Evolutionary conservation across 2,329 filamentous ascomycete species (phyloP).

Genomic region (Penicillium sp.): DNA sequence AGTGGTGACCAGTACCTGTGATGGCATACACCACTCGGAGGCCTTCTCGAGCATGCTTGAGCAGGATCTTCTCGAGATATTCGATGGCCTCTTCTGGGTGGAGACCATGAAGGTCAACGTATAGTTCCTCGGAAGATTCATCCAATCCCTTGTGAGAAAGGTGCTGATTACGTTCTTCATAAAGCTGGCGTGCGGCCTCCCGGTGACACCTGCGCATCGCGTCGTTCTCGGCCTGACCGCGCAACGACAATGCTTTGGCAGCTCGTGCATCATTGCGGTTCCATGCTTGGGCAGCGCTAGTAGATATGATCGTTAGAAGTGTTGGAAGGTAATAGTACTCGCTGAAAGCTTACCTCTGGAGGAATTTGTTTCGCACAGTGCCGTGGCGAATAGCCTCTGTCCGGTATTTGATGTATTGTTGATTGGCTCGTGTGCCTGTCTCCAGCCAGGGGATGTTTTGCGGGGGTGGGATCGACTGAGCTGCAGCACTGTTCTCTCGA

Average conservation of each 20-base stretch:
- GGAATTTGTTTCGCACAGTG: slow-evolving; percentile 91
- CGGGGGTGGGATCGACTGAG: slow-evolving; percentile 79
- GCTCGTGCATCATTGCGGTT: slow-evolving; percentile 96
- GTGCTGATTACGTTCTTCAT: slow-evolving; percentile 86
- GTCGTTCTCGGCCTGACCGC: slow-evolving; percentile 94
- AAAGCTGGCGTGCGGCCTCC: slow-evolving; percentile 85
- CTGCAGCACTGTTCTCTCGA: slow-evolving; percentile 75
- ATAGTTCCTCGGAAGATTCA: slow-evolving; percentile 67
- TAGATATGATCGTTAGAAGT: slow-evolving; percentile 2
- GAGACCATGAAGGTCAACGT: slow-evolving; percentile 96
- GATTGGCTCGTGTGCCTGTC: slow-evolving; percentile 86
- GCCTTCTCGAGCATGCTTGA: slow-evolving; percentile 72
- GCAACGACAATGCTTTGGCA: slow-evolving; percentile 88
- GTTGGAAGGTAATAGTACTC: background rate
- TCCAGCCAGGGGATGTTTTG: slow-evolving; percentile 96
- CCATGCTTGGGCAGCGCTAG: slow-evolving; percentile 93
- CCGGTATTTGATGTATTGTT: slow-evolving; percentile 89
- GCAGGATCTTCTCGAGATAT: slow-evolving; percentile 82
- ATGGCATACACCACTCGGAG: slow-evolving; percentile 84
- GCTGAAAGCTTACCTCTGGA: slow-evolving; percentile 70
- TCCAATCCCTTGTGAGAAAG: slow-evolving; percentile 43
- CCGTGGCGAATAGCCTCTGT: slow-evolving; percentile 97
- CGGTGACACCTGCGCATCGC: slow-evolving; percentile 96
- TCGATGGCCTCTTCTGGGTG: slow-evolving; percentile 96
- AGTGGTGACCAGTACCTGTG: slow-evolving; percentile 94